Conservation (phyloP, 345 rosid genomes). For the Eucalyptus cloeziana region DNA sequence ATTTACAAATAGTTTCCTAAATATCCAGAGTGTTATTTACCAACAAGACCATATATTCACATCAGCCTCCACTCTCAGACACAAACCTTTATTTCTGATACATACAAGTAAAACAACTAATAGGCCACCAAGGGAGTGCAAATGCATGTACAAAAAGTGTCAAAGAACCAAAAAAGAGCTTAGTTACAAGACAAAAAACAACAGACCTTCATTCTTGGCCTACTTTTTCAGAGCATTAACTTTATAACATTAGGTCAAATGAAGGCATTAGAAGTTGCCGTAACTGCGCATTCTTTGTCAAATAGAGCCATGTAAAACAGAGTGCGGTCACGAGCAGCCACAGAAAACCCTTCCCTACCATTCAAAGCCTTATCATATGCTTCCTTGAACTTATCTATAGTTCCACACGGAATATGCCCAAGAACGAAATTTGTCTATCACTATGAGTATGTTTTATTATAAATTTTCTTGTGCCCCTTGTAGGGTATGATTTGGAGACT, state of each 20-base stretch:
- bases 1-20: background rate
- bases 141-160: background rate
- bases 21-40: background rate
- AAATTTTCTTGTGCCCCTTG: background rate
- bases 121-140: background rate
- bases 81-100: background rate
- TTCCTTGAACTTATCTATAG: slow-evolving; percentile 62
- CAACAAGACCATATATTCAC: background rate
- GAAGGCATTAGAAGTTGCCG: background rate
- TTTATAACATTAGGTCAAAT: background rate
- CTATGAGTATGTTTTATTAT: background rate
- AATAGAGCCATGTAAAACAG: slow-evolving; percentile 35
- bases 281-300: slow-evolving; percentile 73
- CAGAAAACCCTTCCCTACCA: slow-evolving; percentile 69
- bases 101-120: background rate
- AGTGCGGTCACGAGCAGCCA: slow-evolving; percentile 37
- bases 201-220: background rate
- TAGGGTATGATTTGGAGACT: slow-evolving; percentile 71
- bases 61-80: background rate
- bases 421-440: slow-evolving; percentile 11
- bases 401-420: background rate
- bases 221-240: background rate
- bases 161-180: background rate
- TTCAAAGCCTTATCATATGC: slow-evolving; percentile 66
- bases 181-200: background rate